Percentiles rank a stretch among this genome's conserved stretches.
These are phyloP conservation scores for Coccomyxa sp. DNA, from an alignment of 139 green algal species.

Conservation along the genomic window DNA sequence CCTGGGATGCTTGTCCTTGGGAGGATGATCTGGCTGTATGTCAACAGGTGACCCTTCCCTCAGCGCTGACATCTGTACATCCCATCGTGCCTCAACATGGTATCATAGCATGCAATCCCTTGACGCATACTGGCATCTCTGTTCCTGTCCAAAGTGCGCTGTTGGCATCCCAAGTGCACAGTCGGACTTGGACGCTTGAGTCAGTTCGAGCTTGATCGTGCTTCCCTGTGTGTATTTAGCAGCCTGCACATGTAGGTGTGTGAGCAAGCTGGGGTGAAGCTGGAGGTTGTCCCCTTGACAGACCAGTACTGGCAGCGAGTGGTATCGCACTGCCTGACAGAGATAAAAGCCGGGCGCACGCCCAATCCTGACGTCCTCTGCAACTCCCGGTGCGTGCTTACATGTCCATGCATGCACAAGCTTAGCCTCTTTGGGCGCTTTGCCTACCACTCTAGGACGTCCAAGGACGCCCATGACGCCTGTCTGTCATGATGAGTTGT, in stretches of 20 bases:
- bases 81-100: not conserved
- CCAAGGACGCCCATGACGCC: too few species aligned
- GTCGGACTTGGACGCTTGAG: too few species aligned
- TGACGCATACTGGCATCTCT: too few species aligned
- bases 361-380: slow-evolving; percentile 98
- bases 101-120: not conserved
- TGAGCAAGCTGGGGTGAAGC: slow-evolving; percentile 51
- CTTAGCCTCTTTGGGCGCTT: too few species aligned
- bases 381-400: slow-evolving; percentile 77
- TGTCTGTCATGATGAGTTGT: too few species aligned
- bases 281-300: slow-evolving; percentile 80
- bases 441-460: too few species aligned
- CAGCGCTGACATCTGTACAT: not conserved
- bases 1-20: slow-evolving; percentile 94
- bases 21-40: slow-evolving; percentile 94
- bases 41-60: slow-evolving; percentile 43
- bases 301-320: slow-evolving; percentile 90
- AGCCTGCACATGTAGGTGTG: slow-evolving; percentile 65
- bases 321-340: slow-evolving; percentile 73
- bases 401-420: too few species aligned
- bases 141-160: too few species aligned
- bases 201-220: too few species aligned
- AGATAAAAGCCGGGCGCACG: slow-evolving; percentile 86
- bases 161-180: too few species aligned
- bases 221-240: too few species aligned